Evolutionary conservation across 805 yeast genomes (phyloP).

Genomic region (Saturnispora saitoi): DNA sequence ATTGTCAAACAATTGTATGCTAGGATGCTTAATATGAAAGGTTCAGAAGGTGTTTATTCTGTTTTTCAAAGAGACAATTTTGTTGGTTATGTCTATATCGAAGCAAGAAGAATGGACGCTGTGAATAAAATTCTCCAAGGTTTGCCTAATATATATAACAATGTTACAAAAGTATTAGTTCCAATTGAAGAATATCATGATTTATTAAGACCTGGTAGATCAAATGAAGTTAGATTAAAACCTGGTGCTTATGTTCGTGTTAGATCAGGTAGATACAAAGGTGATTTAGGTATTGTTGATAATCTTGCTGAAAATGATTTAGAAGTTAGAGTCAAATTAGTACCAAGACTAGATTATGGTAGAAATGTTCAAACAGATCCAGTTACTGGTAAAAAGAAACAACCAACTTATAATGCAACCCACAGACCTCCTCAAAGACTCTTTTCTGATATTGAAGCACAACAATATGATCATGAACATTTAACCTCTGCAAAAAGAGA

Average conservation of each 20-base stretch:
- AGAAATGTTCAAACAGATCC: constrained; percentile 32
- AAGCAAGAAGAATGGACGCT: constrained; percentile 89
- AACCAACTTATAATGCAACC: constrained; percentile 45
- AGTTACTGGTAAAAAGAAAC: constrained; percentile 27
- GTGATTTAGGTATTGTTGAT: constrained; percentile 89
- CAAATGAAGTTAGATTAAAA: constrained; percentile 76
- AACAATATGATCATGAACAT: constrained; percentile 69
- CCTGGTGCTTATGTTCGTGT: constrained; percentile 92
- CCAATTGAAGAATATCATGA: constrained; percentile 96
- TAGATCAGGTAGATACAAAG: constrained; percentile 83
- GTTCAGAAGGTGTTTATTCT: constrained; percentile 76
- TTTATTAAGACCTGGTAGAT: constrained; percentile 78
- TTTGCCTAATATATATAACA: constrained; percentile 72
- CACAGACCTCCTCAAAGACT: constrained; percentile 78
- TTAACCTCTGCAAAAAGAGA: constrained; percentile 53
- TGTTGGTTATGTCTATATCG: constrained; percentile 85
- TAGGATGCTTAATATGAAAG: constrained; percentile 70
- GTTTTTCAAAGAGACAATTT: constrained; percentile 93
- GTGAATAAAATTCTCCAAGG: constrained; percentile 84
- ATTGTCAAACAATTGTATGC: constrained; percentile 77
- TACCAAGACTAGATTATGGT: constrained; percentile 92
- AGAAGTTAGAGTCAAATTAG: constrained; percentile 87
- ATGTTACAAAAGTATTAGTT: constrained; percentile 58
- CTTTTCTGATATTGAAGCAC: constrained; percentile 84
- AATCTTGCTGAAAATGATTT: constrained; percentile 90